These are phyloP conservation scores for Dalbergia oliveri DNA, from an alignment of 306 rosid genomes.

Conservation along the genomic window DNA sequence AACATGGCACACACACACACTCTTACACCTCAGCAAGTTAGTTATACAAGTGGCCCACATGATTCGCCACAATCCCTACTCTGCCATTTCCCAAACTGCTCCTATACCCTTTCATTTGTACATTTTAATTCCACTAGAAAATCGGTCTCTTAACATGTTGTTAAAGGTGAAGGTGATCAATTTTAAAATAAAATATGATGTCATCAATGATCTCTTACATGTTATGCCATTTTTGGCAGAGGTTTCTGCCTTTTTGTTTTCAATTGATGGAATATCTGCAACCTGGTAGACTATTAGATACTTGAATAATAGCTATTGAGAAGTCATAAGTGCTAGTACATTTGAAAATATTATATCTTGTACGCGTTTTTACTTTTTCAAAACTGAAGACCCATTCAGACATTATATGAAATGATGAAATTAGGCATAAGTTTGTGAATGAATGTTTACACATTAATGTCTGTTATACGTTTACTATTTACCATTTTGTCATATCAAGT, in stretches of 20 bases:
- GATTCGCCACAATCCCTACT: too few relatives aligned
- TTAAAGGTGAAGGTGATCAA: background rate
- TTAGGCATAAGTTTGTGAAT: slow-evolving; percentile 12
- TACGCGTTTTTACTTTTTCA: slow-evolving; percentile 6
- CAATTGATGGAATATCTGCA: background rate
- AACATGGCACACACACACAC: too few relatives aligned
- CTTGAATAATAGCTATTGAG: background rate
- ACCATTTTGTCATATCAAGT: slow-evolving; percentile 32
- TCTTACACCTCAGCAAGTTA: too few relatives aligned
- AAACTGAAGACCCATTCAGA: slow-evolving; percentile 15
- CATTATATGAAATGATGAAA: background rate
- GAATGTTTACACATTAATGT: background rate
- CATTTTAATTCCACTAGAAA: too few relatives aligned
- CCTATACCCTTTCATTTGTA: too few relatives aligned
- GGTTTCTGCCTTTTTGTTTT: background rate
- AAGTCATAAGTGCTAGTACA: background rate
- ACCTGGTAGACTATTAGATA: background rate
- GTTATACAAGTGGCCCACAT: too few relatives aligned
- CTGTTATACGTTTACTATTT: slow-evolving; percentile 3
- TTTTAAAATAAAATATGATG: background rate
- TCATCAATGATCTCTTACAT: background rate
- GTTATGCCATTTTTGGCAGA: slow-evolving; percentile 8
- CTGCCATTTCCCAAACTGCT: too few relatives aligned
- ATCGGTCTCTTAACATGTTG: too few relatives aligned
- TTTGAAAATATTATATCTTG: slow-evolving; percentile 3